Evolutionary conservation across 2,329 filamentous ascomycete species (phyloP), one percentile per base, ranked within the genome.

Genomic region (Hymenoscyphus linearis): DNA sequence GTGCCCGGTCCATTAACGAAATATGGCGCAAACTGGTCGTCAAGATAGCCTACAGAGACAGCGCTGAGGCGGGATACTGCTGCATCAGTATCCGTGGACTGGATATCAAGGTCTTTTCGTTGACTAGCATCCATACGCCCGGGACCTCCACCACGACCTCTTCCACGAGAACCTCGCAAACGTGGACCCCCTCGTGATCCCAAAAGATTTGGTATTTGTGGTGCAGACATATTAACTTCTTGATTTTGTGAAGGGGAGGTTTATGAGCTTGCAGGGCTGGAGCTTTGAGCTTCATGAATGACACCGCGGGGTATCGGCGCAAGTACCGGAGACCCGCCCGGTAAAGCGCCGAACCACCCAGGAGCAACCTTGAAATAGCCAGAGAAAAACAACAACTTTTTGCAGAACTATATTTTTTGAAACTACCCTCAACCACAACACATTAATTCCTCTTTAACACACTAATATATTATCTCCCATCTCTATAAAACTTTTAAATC

Each of bases 71-170:
- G 85, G 34, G 92, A 96, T 50, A 91, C 85, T 62, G 91, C 91
- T 27, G 95, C 95, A 78, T 99, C 95, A 63, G 87, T 87, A 75
- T 99, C 95, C 2, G 95, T 99, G 65, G 87, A 86, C 74, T 96
- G 93, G 61, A 99, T 87, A 47, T 88, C 83, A 62, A 82, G 79
- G 75, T 98, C 93, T 67, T 87, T 86, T 56, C 73, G 72, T 54
- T 76, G 76, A 16, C 68, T 62, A 7, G 58, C 55, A 47, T 55
- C 26, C 16, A 47, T 13, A 7, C 18, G 27, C 16, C 66, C 60
- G 26, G 67, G 52, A 47, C 55, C 58, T n/a, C 59, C 25, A 14
- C 60, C 35, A 40, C 54, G 52, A 31, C 59, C 58, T 35, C 56
- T 57, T 47, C 69, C 69, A 65, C 67, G 65, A 68, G 37, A 62